Conservation (phyloP, 2,329 filamentous ascomycete genomes). For the Penicillium psychrosexuale region DNA sequence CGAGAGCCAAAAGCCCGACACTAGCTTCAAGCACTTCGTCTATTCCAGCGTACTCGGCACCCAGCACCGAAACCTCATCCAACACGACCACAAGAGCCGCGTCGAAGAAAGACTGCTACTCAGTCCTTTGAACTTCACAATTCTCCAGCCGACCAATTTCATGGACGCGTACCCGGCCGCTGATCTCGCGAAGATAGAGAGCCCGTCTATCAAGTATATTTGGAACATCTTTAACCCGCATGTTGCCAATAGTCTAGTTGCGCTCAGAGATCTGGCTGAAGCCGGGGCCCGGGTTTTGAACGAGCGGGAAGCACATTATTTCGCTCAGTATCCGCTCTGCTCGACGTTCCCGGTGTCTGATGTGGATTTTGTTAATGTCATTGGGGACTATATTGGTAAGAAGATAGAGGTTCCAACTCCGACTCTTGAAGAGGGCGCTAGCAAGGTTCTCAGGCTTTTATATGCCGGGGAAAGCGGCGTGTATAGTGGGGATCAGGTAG, state of each 20-base stretch:
- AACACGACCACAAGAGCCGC: neutral
- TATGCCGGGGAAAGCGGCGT: neutral
- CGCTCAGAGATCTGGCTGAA: neutral
- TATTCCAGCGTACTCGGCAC: constrained; percentile 1
- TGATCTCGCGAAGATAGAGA: neutral
- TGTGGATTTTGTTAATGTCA: neutral
- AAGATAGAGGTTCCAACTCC: neutral
- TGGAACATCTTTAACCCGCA: neutral
- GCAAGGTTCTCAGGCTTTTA: neutral
- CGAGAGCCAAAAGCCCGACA: neutral
- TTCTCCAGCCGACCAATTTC: constrained; percentile 4
- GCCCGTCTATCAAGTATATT: neutral
- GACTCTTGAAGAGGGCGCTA: neutral
- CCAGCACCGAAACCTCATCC: constrained; percentile 1
- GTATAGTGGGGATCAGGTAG: neutral
- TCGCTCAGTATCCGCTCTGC: neutral
- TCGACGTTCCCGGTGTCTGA: neutral
- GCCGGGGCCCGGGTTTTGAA: neutral
- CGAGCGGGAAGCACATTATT: neutral
- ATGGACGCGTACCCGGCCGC: neutral
- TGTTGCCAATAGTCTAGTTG: neutral
- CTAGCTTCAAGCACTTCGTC: neutral
- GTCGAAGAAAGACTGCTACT: neutral
- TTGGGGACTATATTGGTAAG: neutral
- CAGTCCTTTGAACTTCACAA: constrained; percentile 2